These are phyloP conservation scores for Neoboletus brunneissimus DNA, from an alignment of 768 basidiomycete genomes.

Conservation along the genomic window DNA sequence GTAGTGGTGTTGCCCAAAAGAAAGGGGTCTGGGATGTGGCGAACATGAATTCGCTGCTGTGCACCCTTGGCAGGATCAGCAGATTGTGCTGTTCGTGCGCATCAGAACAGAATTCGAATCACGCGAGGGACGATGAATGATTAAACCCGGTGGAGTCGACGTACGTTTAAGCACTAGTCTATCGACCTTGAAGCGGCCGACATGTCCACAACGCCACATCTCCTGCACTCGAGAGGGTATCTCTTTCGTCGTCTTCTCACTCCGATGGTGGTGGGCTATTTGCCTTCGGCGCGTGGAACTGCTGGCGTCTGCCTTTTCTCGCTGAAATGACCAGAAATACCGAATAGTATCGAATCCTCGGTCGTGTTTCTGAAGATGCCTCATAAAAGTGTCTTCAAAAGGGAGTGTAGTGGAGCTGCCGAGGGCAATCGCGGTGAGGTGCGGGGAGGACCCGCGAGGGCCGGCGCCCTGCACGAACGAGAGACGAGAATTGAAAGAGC, in stretches of 20 bases:
- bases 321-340: slow-evolving; percentile 58
- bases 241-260: slow-evolving; percentile 19
- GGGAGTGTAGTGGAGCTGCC: slow-evolving; percentile 36
- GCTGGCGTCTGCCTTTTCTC: slow-evolving; percentile 44
- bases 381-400: slow-evolving; percentile 40
- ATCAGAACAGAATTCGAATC: not conserved
- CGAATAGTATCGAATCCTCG: slow-evolving; percentile 42
- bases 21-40: slow-evolving; percentile 51
- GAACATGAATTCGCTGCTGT: slow-evolving; percentile 67
- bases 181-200: slow-evolving; percentile 64
- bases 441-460: slow-evolving; percentile 22
- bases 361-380: slow-evolving; percentile 37
- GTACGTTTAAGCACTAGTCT: slow-evolving; percentile 37
- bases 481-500: slow-evolving; percentile 26
- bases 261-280: slow-evolving; percentile 11
- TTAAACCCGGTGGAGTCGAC: slow-evolving; percentile 10
- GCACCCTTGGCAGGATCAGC: slow-evolving; percentile 54
- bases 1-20: slow-evolving; percentile 40
- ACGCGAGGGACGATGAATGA: not conserved
- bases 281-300: slow-evolving; percentile 26
- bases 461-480: slow-evolving; percentile 16
- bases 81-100: slow-evolving; percentile 30
- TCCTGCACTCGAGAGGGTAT: slow-evolving; percentile 42
- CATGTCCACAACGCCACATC: slow-evolving; percentile 61
- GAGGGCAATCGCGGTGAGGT: slow-evolving; percentile 20